Percentiles rank a stretch among this genome's conserved stretches.
phyloP scores from a whole-genome alignment of 805 yeast species.

The Barnettozyma vustinii region DNA sequence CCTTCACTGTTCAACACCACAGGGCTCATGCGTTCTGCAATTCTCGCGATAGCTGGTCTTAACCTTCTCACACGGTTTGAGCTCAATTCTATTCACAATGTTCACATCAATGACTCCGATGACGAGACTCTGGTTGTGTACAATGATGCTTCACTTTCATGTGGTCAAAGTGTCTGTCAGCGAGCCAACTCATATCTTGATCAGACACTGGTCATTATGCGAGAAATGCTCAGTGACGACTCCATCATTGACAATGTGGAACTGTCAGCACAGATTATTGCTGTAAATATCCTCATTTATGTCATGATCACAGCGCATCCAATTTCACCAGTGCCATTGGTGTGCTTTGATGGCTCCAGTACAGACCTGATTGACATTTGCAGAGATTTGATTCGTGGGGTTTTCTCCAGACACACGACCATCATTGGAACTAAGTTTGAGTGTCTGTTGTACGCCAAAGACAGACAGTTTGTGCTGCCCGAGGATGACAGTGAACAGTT shows the following conservation, averaged over 20 bases:
- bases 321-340: conserved; percentile 11
- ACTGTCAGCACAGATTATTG: conserved; percentile 13
- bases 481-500: conserved; percentile 6
- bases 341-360: conserved; percentile 6
- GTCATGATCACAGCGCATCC: conserved; percentile 20
- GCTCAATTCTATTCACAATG: conserved; percentile 10
- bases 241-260: conserved; percentile 1
- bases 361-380: conserved; percentile 17
- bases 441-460: conserved; percentile 12
- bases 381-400: conserved; percentile 7
- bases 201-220: conserved; percentile 9
- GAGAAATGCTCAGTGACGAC: neutral
- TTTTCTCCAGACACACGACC: conserved; percentile 2
- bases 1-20: conserved; percentile 18
- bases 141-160: conserved; percentile 8
- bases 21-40: conserved; percentile 12
- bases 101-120: conserved; percentile 9
- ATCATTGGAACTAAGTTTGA: conserved; percentile 13
- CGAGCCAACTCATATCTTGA: conserved; percentile 15
- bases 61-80: conserved; percentile 19
- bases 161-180: conserved; percentile 9
- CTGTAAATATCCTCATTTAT: conserved; percentile 18
- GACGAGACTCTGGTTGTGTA: conserved; percentile 10
- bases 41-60: conserved; percentile 18
- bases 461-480: conserved; percentile 9